Evolutionary conservation across 371 early-diverging fungal genomes (phyloP).

Genomic region (Massospora cicadina): DNA sequence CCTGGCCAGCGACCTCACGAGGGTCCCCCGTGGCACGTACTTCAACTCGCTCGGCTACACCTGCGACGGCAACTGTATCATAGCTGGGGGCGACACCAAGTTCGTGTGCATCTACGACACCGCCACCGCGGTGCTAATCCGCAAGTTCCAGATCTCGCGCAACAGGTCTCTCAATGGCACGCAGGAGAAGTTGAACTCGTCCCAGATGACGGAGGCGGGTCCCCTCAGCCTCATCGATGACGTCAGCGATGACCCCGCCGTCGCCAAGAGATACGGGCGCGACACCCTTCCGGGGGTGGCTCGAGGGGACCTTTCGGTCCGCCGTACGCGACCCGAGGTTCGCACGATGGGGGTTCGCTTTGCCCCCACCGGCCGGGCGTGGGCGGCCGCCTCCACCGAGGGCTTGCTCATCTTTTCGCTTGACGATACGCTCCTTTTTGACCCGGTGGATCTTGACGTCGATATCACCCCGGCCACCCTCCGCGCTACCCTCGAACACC

Average conservation of each 20-base stretch:
- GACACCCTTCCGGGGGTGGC: slow-evolving; percentile 80
- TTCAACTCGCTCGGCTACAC: slow-evolving; percentile 89
- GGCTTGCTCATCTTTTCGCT: slow-evolving; percentile 86
- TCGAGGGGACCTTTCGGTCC: slow-evolving; percentile 62
- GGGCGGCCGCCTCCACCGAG: slow-evolving; percentile 93
- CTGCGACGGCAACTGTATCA: slow-evolving; percentile 73
- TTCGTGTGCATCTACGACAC: slow-evolving; percentile 91
- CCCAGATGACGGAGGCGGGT: slow-evolving; percentile 89
- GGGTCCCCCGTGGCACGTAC: slow-evolving; percentile 64
- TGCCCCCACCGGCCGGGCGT: slow-evolving; percentile 82
- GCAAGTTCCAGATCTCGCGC: slow-evolving; percentile 75
- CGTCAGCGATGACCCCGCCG: slow-evolving; percentile 38
- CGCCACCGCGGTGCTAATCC: slow-evolving; percentile 47
- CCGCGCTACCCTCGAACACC: slow-evolving; percentile 36
- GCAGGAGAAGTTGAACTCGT: slow-evolving; percentile 68
- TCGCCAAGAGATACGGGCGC: slow-evolving; percentile 66
- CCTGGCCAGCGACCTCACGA: slow-evolving; percentile 32
- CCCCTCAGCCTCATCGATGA: slow-evolving; percentile 64
- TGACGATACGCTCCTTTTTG: slow-evolving; percentile 80
- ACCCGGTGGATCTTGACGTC: slow-evolving; percentile 92
- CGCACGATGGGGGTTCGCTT: slow-evolving; percentile 72
- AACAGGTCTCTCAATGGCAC: slow-evolving; percentile 88
- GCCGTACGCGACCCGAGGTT: slow-evolving; percentile 56
- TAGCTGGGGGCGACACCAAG: slow-evolving; percentile 88
- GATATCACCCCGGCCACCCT: slow-evolving; percentile 86